These are phyloP conservation scores for Aspergillus sclerotioniger DNA, from an alignment of 495 filamentous ascomycete species.

Conservation along the genomic window DNA sequence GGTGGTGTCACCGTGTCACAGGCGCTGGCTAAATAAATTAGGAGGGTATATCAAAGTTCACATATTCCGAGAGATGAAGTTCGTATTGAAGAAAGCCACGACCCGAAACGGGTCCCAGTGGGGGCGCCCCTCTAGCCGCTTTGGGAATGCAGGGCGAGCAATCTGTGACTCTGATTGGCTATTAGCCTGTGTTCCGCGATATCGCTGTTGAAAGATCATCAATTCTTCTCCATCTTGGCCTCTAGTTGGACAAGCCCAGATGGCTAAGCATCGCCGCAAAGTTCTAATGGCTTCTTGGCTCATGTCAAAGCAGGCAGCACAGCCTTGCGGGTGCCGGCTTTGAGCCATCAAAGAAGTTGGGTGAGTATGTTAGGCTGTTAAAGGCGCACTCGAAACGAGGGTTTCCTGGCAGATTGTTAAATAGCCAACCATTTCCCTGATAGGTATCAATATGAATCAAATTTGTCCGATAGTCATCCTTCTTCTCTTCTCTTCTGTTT, in stretches of 20 bases:
- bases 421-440: neutral
- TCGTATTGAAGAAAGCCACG: too few species aligned
- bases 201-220: neutral
- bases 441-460: neutral
- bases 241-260: neutral
- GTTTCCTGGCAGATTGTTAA: neutral
- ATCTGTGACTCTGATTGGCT: neutral
- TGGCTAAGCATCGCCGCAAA: neutral
- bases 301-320: neutral
- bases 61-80: neutral
- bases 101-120: too few species aligned
- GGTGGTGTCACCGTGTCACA: neutral
- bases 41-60: neutral
- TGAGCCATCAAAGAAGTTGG: neutral
- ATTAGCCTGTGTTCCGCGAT: neutral
- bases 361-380: too few species aligned
- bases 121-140: slow-evolving; percentile 1
- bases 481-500: neutral
- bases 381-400: neutral
- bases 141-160: neutral
- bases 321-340: neutral
- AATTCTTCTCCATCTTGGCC: neutral
- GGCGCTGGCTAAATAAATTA: neutral
- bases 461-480: neutral
- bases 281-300: neutral